Evolutionary conservation across 2,329 filamentous ascomycete species (phyloP), one percentile per base, ranked within the genome.

Genomic region (Botrytis deweyae): DNA sequence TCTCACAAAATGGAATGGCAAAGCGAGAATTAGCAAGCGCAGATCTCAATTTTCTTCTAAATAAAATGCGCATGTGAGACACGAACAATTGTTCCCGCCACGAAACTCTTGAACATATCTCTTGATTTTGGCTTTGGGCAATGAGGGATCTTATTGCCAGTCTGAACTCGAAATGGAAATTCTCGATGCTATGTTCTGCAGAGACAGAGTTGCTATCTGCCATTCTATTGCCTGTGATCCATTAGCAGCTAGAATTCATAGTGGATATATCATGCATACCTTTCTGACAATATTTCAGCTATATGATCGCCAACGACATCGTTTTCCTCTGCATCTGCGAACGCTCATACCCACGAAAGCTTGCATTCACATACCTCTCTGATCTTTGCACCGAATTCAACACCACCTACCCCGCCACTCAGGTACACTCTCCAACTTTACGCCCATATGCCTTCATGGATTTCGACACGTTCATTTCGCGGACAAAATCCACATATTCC

Each of bases 381-480:
- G 96, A 99, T 86, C 89, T 99, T 72, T 89, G 93, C 74, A 89
- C 90, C 83, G 96, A 99, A 86, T 99, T 99, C 87, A 91, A 91
- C 76, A 95, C 90, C 77, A 94, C 92, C 73, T 97, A 99, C 87
- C 88, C 91, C 66, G 82, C 88, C 29, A 82, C 87, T 73, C 92
- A 96, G 84, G 91, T 97, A 78, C 89, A 92, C 80, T 90, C 88
- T 61, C 89, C 93, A 0, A 86, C 87, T 49, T 89, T 97, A 77
- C 93, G 95, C 38, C 95, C 96, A 9, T 99, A 98, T 84, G 95
- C 94, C 74, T 98, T 97, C 82, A 95, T 97, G 86, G 94, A 97
- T 82, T 99, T 99, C 83, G 97, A 99, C 84, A 97, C 93, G 76
- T 98, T 97, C 86, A 97, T 99, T 84, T 88, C 92, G 81, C 92